phyloP scores from a whole-genome alignment of 2,329 filamentous ascomycete genomes.

The Tolypocladium cylindrosporum region DNA sequence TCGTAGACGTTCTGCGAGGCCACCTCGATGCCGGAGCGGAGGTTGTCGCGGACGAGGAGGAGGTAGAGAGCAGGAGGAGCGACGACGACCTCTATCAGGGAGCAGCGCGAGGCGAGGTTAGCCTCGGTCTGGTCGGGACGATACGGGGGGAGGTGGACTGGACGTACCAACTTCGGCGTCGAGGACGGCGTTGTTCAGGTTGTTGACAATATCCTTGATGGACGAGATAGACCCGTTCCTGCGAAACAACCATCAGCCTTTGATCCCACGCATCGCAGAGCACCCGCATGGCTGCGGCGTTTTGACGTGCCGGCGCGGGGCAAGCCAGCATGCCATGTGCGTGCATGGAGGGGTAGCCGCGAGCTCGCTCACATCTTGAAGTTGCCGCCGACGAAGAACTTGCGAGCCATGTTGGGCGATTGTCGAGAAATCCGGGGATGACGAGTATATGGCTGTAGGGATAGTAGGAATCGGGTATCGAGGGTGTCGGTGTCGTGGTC shows the following conservation, averaged over 20 bases:
- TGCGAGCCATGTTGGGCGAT: conserved; percentile 70
- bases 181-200: conserved; percentile 78
- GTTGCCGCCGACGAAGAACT: conserved; percentile 97
- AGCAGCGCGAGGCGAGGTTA: conserved; percentile 2
- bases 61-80: conserved; percentile 88
- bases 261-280: neutral
- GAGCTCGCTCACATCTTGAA: conserved; percentile 91
- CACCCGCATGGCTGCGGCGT: conserved; percentile 14
- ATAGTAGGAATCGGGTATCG: neutral
- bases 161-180: conserved; percentile 63
- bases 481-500: neutral
- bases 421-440: conserved; percentile 2
- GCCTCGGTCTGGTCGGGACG: neutral
- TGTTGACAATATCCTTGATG: conserved; percentile 82
- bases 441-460: neutral
- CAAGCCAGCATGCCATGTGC: neutral
- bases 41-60: conserved; percentile 69
- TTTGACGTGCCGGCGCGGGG: conserved; percentile 12
- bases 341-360: conserved; percentile 20
- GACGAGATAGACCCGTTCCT: conserved; percentile 91
- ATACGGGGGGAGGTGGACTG: neutral
- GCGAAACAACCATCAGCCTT: conserved; percentile 4
- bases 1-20: conserved; percentile 96
- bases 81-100: conserved; percentile 74
- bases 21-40: conserved; percentile 69